Evolutionary conservation across 1,284 basidiomycete species (phyloP).

Genomic region (Sanghuangporus weigelae): DNA sequence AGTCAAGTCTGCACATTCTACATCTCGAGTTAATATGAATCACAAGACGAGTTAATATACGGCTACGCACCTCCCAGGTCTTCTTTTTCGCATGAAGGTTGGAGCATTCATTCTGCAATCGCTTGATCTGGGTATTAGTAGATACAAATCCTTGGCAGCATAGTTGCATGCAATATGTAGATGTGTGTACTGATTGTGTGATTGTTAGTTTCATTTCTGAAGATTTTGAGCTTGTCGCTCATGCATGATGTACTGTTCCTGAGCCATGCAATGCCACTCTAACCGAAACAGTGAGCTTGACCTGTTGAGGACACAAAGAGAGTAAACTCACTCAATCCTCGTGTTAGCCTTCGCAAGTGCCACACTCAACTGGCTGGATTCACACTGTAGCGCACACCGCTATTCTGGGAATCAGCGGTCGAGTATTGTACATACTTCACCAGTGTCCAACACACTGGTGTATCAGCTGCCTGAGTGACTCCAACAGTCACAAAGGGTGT

Average conservation of each 20-base stretch:
- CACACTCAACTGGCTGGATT: conserved; percentile 26
- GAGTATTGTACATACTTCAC: no score
- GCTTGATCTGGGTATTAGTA: conserved; percentile 35
- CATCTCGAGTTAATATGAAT: conserved; percentile 3
- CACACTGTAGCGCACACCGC: no score
- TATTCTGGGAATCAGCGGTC: no score
- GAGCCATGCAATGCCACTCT: no score
- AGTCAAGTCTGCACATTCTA: conserved; percentile 75
- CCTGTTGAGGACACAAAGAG: no score
- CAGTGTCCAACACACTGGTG: no score
- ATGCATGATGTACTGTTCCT: background rate
- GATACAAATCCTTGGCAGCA: background rate
- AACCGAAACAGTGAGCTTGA: no score
- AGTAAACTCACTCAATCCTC: no score
- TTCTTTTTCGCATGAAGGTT: conserved; percentile 88
- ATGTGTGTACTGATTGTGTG: no score
- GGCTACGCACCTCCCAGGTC: conserved; percentile 75
- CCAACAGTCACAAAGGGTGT: no score
- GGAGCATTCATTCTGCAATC: conserved; percentile 77
- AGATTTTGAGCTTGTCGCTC: background rate
- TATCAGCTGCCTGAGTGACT: no score
- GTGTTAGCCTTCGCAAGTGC: no score
- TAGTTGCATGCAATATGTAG: background rate
- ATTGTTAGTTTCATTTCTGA: background rate
- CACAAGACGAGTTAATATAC: background rate